Evolutionary conservation across 148 eudicot species (phyloP).

Genomic region (Persicaria maculosa): DNA sequence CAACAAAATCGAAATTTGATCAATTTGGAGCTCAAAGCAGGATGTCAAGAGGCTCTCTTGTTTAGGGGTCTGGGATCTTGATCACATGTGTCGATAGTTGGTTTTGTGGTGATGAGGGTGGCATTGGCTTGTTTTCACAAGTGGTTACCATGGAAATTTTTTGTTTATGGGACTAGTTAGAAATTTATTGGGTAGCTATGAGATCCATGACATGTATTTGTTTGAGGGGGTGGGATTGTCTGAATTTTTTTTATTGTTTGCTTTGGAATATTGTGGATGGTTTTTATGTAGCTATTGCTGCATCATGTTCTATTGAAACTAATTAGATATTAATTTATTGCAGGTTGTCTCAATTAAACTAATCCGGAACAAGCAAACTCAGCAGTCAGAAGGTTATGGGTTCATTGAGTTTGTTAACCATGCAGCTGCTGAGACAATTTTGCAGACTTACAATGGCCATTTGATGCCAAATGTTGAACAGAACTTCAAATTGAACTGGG

Average conservation of each 20-base stretch:
- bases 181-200: too few species aligned
- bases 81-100: too few species aligned
- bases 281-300: neutral
- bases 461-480: conserved; percentile 81
- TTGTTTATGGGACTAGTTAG: too few species aligned
- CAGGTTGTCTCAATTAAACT: conserved; percentile 66
- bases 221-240: neutral
- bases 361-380: conserved; percentile 73
- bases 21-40: neutral
- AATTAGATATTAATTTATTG: conserved; percentile 13
- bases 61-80: too few species aligned
- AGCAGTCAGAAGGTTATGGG: conserved; percentile 85
- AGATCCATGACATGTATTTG: too few species aligned
- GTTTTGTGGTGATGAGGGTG: too few species aligned
- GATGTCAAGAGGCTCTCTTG: too few species aligned
- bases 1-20: neutral
- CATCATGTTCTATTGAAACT: neutral
- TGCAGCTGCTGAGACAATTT: conserved; percentile 69
- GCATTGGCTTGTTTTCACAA: too few species aligned
- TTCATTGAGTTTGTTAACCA: conserved; percentile 67
- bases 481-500: conserved; percentile 83
- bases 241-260: neutral
- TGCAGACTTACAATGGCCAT: conserved; percentile 65
- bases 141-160: too few species aligned
- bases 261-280: neutral